phyloP scores from a whole-genome alignment of 2,329 filamentous ascomycete genomes.

The Hortaea werneckii region DNA sequence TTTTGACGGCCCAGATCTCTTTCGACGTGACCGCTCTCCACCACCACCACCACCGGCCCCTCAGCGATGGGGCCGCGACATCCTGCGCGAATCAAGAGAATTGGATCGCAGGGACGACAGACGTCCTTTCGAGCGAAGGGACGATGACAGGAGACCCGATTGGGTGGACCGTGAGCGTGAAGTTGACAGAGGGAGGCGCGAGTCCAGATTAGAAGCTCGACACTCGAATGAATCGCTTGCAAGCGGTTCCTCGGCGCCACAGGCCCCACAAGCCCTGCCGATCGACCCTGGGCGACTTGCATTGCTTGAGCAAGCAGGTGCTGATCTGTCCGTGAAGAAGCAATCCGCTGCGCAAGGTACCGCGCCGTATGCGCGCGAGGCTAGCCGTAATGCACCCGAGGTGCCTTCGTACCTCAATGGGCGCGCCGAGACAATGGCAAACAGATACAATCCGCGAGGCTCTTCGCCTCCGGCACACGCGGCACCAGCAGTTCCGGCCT shows the following conservation, averaged over 20 bases:
- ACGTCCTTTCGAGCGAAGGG: conserved; percentile 32
- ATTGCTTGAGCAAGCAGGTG: conserved; percentile 22
- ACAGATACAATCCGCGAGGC: conserved; percentile 37
- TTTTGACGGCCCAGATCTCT: conserved; percentile 45
- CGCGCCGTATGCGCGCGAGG: conserved; percentile 9
- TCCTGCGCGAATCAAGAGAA: conserved; percentile 27
- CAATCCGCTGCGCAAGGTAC: conserved; percentile 10
- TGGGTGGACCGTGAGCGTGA: conserved; percentile 31
- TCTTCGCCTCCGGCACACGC: conserved; percentile 44
- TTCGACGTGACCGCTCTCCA: conserved; percentile 39
- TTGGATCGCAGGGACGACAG: conserved; percentile 35
- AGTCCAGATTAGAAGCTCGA: conserved; percentile 21
- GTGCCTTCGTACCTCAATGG: conserved; percentile 35
- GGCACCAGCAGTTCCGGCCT: conserved; percentile 43
- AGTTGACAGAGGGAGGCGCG: conserved; percentile 24
- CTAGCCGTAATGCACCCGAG: conserved; percentile 28
- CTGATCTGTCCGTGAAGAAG: conserved; percentile 17
- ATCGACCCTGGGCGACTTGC: conserved; percentile 25
- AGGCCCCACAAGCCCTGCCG: conserved; percentile 13
- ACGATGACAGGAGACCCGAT: conserved; percentile 31
- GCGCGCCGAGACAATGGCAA: conserved; percentile 36
- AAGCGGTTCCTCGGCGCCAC: conserved; percentile 8
- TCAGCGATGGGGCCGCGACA: conserved; percentile 36
- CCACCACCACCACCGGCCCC: conserved; percentile 38
- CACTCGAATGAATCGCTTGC: conserved; percentile 15